Percentiles rank a stretch among this genome's conserved stretches.
Evolutionary conservation across 768 basidiomycete genomes (phyloP).

Genomic region (Xerocomellus intermedius): DNA sequence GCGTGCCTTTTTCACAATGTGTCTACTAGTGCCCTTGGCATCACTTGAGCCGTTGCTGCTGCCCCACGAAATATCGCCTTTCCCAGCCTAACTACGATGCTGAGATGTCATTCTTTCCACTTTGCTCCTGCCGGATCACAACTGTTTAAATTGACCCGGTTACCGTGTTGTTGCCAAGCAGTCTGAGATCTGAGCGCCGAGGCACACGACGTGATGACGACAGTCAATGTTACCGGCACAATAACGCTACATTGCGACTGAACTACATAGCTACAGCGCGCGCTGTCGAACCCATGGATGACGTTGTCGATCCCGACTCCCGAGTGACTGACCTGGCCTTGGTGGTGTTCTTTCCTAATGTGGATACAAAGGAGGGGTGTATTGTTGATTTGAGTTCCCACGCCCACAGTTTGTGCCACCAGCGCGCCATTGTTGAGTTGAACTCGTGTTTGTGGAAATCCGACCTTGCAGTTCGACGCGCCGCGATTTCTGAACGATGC

Average conservation of each 20-base stretch:
- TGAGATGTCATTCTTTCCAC: background rate
- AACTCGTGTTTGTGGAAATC: slow-evolving; percentile 7
- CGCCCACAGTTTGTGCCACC: slow-evolving; percentile 16
- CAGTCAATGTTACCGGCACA: background rate
- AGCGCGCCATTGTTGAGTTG: slow-evolving; percentile 21
- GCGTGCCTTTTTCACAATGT: background rate
- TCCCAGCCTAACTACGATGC: slow-evolving; percentile 4
- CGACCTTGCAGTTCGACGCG: slow-evolving; percentile 17
- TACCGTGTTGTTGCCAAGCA: slow-evolving; percentile 8
- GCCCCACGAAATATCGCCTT: background rate
- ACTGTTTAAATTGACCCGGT: too few species aligned
- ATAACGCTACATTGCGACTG: background rate
- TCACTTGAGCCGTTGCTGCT: slow-evolving; percentile 1
- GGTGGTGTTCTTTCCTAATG: slow-evolving; percentile 16
- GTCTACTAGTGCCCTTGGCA: background rate
- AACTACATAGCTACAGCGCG: background rate
- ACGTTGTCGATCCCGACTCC: background rate
- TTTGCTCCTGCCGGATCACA: background rate
- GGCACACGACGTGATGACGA: background rate
- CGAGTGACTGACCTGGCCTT: background rate
- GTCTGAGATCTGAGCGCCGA: background rate
- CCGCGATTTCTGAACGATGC: slow-evolving; percentile 17
- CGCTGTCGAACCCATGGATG: background rate
- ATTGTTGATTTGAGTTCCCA: slow-evolving; percentile 17
- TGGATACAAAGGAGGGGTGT: background rate